Base-by-base conservation (phyloP, 1,139 yeast species). In the Nematodospora anomalae region DNA sequence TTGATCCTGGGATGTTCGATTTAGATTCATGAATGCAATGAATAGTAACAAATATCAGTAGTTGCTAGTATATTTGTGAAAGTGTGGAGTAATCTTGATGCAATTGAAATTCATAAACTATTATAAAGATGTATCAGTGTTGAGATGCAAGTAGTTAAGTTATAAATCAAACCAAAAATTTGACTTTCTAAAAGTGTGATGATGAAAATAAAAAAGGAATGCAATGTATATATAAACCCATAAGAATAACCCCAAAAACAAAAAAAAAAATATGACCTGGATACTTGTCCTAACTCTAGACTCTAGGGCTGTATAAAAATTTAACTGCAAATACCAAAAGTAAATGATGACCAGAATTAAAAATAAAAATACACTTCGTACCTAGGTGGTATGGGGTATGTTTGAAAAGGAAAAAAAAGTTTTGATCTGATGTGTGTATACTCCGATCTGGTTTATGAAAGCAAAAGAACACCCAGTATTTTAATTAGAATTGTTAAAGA, bases 1-100 rank as follows among this genome's bases (percentile, higher is more conserved):
- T 15, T 33, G 39, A 30, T 16, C 26, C 23, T 26, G 29, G 9
- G 34, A 16, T 31, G 18, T 27, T 25, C 28, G 35, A 32, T 27
- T 22, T 27, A 26, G 22, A 16, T 27, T 22, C 35, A 32, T 32
- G 11, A 16, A 14, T n/a, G 23, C 12, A 18, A 15, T 23, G 24
- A 11, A 12, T 18, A 18, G 21, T 6, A 6, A 18, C 8, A 18
- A 6, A 18, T 18, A 18, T 18, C 8, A 18, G 8, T 8, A 18
- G 8, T 18, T 18, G 21, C 21, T 6, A 18, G 8, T 18, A 18
- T 6, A 18, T 6, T 18, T 6, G 6, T 18, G 21, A 18, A 18
- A 18, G 8, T 18, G 8, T 18, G 21, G 8, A 18, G 21, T 18
- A 18, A 18, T 8, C 8, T 18, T 8, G 21, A 18, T 18, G 21